These are phyloP conservation scores for Fagopyrum homotropicum DNA, from an alignment of 148 eudicot genomes.

Conservation along the genomic window DNA sequence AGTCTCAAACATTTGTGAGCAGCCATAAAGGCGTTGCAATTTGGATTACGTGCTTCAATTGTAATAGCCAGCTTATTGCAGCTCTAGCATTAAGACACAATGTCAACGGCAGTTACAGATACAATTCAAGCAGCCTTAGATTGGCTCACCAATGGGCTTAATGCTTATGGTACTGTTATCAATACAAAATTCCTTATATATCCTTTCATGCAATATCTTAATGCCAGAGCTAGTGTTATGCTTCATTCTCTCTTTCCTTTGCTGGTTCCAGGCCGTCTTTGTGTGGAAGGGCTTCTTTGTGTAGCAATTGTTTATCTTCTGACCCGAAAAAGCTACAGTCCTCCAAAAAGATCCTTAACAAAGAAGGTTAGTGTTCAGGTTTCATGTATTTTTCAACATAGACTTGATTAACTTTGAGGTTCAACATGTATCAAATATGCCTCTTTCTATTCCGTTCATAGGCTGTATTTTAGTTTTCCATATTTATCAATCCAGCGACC, in stretches of 20 bases:
- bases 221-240: not conserved
- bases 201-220: not conserved
- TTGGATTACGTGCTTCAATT: no score
- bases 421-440: not conserved
- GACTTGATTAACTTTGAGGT: not conserved
- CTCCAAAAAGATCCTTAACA: not conserved
- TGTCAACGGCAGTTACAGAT: not conserved
- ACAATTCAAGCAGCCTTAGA: not conserved
- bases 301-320: not conserved
- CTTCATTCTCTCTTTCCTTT: no score
- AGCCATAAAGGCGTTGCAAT: no score
- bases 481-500: not conserved
- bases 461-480: not conserved
- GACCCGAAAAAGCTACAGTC: not conserved
- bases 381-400: not conserved
- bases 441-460: not conserved
- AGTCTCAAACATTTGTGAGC: no score
- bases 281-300: not conserved
- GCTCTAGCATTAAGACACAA: not conserved
- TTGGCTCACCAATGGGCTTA: not conserved
- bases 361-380: not conserved
- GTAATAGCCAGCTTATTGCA: not conserved
- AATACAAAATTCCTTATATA: not conserved
- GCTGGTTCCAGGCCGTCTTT: not conserved
- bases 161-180: not conserved